Base-by-base conservation (phyloP, 805 yeast genomes). In the Ogataea ramenticola region DNA sequence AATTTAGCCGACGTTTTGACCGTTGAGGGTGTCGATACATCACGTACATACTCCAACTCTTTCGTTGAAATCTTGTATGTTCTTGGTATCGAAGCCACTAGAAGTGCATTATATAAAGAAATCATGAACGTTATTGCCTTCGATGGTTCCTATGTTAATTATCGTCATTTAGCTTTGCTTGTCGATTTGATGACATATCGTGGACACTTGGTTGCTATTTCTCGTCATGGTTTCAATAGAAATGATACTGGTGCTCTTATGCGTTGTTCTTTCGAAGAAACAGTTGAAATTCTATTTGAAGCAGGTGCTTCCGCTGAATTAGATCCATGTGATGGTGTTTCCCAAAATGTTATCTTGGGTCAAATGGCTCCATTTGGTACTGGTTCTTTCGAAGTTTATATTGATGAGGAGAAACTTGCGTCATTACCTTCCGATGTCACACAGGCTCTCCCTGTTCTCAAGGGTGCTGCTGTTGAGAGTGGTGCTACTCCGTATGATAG, bases 221-320 rank as follows among this genome's bases (percentile, higher is more conserved):
- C 98, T 37, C 95, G 99, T 77, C 99, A 93, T 62, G 99, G 99
- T 77, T 91, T 93, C 68, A 93, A 93, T 68, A 83, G 99, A 70
- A 86, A 96, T 33, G 96, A 93, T 53, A 93, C 99, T 27, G 99
- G 99, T 68, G 99, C 99, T 2, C 75, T 93, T 61, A 93, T 93
- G 99, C 81, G 99, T 68, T 93, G 97, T 72, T 91, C 99, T 36
- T 93, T 93, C 72, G 99, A 93, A 70, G 99, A 93, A 67, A 93
- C 99, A 8, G 99, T 93, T 36, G 99, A 93, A 69, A 93, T 93
- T 58, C 70, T 93, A 62, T 79, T 93, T 56, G 99, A 93, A 60
- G 99, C 99, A 17, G 99, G 96, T 64, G 96, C 98, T 5, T 80
- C 95, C 36, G 99, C 98, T 17, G 99, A 93, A 62, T 71, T 93